Evolutionary conservation across 2,329 filamentous ascomycete species (phyloP), one percentile per base, ranked within the genome.

Genomic region (Aspergillus sp.): DNA sequence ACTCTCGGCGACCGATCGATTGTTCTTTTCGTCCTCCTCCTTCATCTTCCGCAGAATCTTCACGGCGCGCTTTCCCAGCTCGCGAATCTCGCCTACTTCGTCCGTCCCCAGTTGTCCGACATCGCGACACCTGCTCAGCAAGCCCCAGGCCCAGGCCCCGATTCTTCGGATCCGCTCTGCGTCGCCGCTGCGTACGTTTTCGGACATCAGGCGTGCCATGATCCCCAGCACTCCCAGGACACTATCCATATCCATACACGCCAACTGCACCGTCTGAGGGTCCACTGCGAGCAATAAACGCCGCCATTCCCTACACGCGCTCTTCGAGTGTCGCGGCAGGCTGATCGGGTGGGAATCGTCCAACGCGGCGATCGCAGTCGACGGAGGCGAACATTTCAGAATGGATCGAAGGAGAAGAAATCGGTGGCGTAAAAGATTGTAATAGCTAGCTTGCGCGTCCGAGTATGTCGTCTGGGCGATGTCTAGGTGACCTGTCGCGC

Each of bases 61-160:
- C 78, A 82, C 86, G 0, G 92, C 92, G 64, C 87, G 84, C 75
- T 92, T 91, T 0, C 90, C 92, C 36, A 98, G 74, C 59, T 95
- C 91, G 54, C 94, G 83, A 29, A 97, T 80, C 68, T 87, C 86
- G 5, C 87, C 88, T 32, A 96, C 85, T 69, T 95, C 90, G 49
- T 87, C 84, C 63, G 91, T 89, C 61, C 86, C 85, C 72, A 97
- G 79, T 73, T 90, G 87, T 1, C 92, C 92, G 10, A 86, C 79
- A 39, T 91, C 90, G 0, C 90, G 88, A 59, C 94, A 82, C 58
- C 87, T 84, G 2, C 90, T 91, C 49, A 97, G 80, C 58, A 96
- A 75, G 0, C 89, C 87, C 93, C 92, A 97, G 4, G 91, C 80
- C 94, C 94, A 98, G 16, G 87, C 83, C 60, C 91, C 92, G 4